Conservation (phyloP, 139 green algal species). For the Chlamydomonas schloesseri region DNA sequence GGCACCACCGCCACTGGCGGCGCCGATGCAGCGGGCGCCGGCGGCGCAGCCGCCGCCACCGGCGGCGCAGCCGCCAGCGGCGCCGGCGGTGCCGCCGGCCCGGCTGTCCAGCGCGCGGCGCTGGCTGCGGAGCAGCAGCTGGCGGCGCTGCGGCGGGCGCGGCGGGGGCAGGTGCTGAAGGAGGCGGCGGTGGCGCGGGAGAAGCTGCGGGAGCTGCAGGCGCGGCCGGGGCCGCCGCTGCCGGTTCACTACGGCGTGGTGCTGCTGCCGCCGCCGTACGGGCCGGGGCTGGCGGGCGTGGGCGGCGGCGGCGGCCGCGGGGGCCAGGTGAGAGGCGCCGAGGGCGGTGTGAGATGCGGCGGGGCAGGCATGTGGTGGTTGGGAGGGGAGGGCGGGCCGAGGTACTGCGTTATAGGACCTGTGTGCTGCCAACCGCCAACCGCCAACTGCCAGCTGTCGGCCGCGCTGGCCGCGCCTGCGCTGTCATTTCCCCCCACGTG, state of each 20-base stretch:
- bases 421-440: no score
- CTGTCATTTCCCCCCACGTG: no score
- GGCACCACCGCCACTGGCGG: not conserved
- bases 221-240: not conserved
- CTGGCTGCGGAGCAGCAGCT: slow-evolving; percentile 11
- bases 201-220: slow-evolving; percentile 35
- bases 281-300: not conserved
- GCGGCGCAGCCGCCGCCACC: not conserved
- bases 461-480: no score
- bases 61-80: not conserved
- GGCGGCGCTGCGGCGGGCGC: slow-evolving; percentile 1
- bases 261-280: not conserved
- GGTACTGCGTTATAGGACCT: no score
- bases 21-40: not conserved
- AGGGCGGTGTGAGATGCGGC: no score
- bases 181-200: slow-evolving; percentile 25
- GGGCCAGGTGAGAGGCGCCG: no score
- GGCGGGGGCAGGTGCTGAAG: slow-evolving; percentile 26
- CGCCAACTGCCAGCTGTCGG: no score
- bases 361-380: no score
- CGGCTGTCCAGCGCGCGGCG: slow-evolving; percentile 2
- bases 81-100: not conserved
- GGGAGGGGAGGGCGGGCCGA: no score
- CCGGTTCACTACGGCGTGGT: slow-evolving; percentile 7
- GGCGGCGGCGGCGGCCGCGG: slow-evolving; percentile 12